phyloP scores from a whole-genome alignment of 2,329 filamentous ascomycete genomes.

The Scolecobasidium constrictum region DNA sequence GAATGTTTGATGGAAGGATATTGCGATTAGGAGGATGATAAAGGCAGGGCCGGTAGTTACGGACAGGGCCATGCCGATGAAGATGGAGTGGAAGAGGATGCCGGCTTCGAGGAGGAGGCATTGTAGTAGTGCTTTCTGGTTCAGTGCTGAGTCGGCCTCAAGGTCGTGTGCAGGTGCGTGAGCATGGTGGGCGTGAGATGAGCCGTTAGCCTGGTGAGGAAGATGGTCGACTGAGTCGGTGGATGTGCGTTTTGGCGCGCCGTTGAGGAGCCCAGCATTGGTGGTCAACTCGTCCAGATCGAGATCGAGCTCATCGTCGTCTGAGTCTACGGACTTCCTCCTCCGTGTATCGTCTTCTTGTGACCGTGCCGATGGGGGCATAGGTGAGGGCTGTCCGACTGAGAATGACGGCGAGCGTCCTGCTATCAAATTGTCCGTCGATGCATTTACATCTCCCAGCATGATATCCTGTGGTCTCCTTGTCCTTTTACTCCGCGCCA shows the following conservation, averaged over 20 bases:
- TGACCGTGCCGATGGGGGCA: slow-evolving; percentile 7
- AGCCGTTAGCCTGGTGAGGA: too few species aligned
- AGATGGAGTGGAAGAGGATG: slow-evolving; percentile 75
- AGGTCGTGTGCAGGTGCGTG: too few species aligned
- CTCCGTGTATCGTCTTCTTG: not conserved
- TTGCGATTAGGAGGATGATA: slow-evolving; percentile 67
- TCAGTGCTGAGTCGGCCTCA: slow-evolving; percentile 29
- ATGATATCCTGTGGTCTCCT: not conserved
- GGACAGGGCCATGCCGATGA: slow-evolving; percentile 78
- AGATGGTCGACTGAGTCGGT: not conserved
- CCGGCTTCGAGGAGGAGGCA: slow-evolving; percentile 72
- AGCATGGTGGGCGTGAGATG: not conserved
- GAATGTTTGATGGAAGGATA: slow-evolving; percentile 75
- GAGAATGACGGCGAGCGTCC: slow-evolving; percentile 7
- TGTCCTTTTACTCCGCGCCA: not conserved
- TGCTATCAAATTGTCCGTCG: slow-evolving; percentile 7
- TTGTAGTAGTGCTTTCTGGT: slow-evolving; percentile 59
- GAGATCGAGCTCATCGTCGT: slow-evolving; percentile 1
- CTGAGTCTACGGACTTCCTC: not conserved
- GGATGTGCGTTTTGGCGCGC: not conserved
- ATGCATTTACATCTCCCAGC: not conserved
- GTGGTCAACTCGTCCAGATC: slow-evolving; percentile 3
- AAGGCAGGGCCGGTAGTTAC: slow-evolving; percentile 73
- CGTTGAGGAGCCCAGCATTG: slow-evolving; percentile 8
- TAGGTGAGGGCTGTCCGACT: slow-evolving; percentile 7